Conservation (phyloP, 2,329 filamentous ascomycete genomes). For the Rhynchosporium graminicola region DNA sequence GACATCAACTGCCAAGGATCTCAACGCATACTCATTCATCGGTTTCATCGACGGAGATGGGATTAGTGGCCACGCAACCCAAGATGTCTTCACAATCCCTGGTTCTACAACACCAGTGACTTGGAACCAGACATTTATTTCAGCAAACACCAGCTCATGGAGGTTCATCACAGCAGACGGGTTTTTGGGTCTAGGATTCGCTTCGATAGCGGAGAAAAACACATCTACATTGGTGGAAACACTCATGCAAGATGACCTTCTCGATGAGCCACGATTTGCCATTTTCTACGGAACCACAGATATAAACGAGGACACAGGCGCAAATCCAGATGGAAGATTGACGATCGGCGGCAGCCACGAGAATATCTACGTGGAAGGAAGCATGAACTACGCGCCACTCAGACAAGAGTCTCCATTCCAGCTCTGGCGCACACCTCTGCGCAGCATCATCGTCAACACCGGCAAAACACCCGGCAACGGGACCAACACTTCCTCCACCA, state of each 20-base stretch:
- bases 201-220: background rate
- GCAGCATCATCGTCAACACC: background rate
- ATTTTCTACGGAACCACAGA: constrained; percentile 1
- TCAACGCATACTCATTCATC: background rate
- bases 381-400: background rate
- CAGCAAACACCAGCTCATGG: background rate
- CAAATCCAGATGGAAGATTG: background rate
- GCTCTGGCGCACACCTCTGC: background rate
- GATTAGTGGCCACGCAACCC: background rate
- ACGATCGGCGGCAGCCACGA: constrained; percentile 3
- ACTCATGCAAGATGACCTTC: background rate
- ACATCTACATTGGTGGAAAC: constrained; percentile 2
- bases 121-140: background rate
- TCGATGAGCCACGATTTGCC: background rate
- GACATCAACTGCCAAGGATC: background rate
- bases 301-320: background rate
- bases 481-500: background rate
- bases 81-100: background rate
- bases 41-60: background rate
- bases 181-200: constrained; percentile 7
- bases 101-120: background rate
- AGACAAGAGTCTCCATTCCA: background rate
- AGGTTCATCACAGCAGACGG: constrained; percentile 1
- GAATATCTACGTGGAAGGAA: background rate
- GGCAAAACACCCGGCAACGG: too few relatives aligned